Conservation (phyloP, 345 rosid species). For the Syzygium grande region DNA sequence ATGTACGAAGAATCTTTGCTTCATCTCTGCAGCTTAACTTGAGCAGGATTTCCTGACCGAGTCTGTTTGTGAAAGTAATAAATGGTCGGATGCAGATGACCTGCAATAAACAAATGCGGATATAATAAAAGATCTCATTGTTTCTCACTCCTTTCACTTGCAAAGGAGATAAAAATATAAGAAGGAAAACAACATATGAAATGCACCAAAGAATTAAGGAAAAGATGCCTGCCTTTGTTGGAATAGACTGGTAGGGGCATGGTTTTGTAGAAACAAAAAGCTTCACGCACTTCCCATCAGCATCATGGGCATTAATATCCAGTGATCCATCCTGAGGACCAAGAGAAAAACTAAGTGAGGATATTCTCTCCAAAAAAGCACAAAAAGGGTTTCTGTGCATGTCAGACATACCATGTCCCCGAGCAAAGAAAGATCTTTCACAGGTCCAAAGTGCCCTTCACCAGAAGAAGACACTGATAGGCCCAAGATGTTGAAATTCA, state of each 20-base stretch:
- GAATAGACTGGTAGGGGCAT: slow-evolving; percentile 73
- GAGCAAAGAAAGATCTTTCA: slow-evolving; percentile 79
- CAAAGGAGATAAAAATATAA: not conserved
- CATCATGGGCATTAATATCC: slow-evolving; percentile 69
- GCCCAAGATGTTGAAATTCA: slow-evolving; percentile 67
- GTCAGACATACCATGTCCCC: slow-evolving; percentile 70
- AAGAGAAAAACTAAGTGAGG: slow-evolving; percentile 7
- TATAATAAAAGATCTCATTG: not conserved
- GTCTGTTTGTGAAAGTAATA: slow-evolving; percentile 90
- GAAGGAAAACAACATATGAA: not conserved
- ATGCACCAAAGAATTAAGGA: not conserved
- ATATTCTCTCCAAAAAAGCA: not conserved
- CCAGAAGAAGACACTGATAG: slow-evolving; percentile 60
- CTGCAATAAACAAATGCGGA: slow-evolving; percentile 18
- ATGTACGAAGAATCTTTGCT: slow-evolving; percentile 62
- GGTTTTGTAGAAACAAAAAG: slow-evolving; percentile 80
- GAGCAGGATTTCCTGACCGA: slow-evolving; percentile 68
- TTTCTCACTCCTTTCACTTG: not conserved
- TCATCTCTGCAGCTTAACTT: slow-evolving; percentile 71
- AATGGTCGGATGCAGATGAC: slow-evolving; percentile 84
- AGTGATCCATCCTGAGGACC: slow-evolving; percentile 76
- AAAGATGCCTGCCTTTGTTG: slow-evolving; percentile 59
- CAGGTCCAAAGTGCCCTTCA: slow-evolving; percentile 59
- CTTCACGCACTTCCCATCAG: slow-evolving; percentile 66
- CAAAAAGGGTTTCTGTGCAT: not conserved